These are phyloP conservation scores for Guillardia theta DNA, from an alignment of 78 protist species.

Conservation along the genomic window DNA sequence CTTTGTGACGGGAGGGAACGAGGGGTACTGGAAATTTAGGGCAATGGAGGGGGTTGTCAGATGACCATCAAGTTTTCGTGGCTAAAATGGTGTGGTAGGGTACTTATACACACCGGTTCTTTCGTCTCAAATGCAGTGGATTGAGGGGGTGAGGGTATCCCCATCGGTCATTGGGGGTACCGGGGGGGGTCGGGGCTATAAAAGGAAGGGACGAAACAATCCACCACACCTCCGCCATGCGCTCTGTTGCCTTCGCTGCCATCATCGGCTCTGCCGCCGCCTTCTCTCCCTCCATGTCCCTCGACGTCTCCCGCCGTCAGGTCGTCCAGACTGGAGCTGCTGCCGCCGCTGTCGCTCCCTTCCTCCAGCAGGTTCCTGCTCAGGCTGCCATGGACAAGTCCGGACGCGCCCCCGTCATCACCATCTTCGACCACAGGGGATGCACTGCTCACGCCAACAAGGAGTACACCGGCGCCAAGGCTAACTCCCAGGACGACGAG, in stretches of 20 bases:
- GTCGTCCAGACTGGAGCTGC: constrained; percentile 30
- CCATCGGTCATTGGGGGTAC: no score
- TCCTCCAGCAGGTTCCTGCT: neutral
- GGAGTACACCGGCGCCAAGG: constrained; percentile 29
- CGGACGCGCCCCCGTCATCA: constrained; percentile 10
- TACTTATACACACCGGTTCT: no score
- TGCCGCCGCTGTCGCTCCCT: constrained; percentile 26
- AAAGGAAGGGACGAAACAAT: no score
- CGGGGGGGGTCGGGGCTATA: no score
- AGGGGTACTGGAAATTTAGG: no score
- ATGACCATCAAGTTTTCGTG: no score
- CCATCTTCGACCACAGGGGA: constrained; percentile 9
- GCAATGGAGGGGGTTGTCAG: no score
- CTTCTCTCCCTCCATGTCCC: neutral
- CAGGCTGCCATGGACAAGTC: constrained; percentile 41
- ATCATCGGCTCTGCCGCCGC: constrained; percentile 37
- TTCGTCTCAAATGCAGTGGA: no score
- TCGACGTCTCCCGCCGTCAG: constrained; percentile 24
- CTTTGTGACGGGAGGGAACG: no score
- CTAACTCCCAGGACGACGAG: neutral
- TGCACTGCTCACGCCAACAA: neutral
- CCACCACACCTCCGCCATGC: no score
- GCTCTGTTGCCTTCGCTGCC: neutral
- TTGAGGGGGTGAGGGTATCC: no score
- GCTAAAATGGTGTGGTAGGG: no score